Conservation (phyloP, 768 basidiomycete genomes). For the Boletellus ananas region DNA sequence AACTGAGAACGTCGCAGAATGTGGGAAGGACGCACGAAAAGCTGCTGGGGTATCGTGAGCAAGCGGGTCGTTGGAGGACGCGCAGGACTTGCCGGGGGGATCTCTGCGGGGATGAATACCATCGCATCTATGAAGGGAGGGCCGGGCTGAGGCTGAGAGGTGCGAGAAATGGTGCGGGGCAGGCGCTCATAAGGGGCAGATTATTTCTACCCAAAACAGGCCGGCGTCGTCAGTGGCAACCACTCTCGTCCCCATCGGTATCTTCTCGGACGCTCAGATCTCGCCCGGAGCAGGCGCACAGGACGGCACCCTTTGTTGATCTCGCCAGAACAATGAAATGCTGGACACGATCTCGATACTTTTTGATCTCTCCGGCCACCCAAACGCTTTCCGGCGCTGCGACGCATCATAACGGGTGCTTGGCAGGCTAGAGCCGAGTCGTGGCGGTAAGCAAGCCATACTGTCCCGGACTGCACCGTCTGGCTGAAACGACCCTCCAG, state of each 20-base stretch:
- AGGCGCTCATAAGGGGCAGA: conserved; percentile 14
- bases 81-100: conserved; percentile 10
- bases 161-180: conserved; percentile 16
- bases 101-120: conserved; percentile 10
- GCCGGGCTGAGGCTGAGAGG: neutral
- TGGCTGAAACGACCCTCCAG: neutral
- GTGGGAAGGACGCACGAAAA: conserved; percentile 17
- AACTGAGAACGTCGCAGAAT: neutral
- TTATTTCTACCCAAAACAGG: conserved; percentile 12
- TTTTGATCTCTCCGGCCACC: too few relatives aligned
- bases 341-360: too few relatives aligned
- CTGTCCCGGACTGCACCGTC: neutral
- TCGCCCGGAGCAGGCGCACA: too few relatives aligned
- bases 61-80: neutral
- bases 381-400: too few relatives aligned
- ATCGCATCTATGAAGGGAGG: conserved; percentile 17
- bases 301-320: too few relatives aligned
- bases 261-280: too few relatives aligned
- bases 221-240: conserved; percentile 9
- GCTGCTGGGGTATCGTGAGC: conserved; percentile 14
- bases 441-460: neutral
- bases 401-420: too few relatives aligned
- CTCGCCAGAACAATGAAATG: too few relatives aligned
- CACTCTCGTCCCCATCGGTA: too few relatives aligned
- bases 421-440: neutral